Conservation (phyloP, 495 filamentous ascomycete species). For the Penicillium odoratum region DNA sequence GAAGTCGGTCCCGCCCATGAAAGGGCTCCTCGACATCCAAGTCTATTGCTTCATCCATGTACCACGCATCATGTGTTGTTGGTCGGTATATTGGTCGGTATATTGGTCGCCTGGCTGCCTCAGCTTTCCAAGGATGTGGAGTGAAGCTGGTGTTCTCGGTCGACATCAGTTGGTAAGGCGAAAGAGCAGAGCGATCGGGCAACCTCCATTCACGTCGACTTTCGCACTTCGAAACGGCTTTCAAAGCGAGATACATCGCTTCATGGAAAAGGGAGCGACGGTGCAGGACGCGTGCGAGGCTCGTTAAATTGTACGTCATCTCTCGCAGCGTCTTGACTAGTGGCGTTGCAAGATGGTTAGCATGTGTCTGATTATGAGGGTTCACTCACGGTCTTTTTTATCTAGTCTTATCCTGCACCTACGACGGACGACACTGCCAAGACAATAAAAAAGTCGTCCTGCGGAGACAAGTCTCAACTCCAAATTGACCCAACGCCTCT, state of each 20-base stretch:
- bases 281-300: conserved; percentile 4
- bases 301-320: not conserved
- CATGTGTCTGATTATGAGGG: not conserved
- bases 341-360: conserved; percentile 1
- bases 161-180: too few relatives aligned
- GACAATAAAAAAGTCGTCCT: not conserved
- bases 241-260: not conserved
- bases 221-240: not conserved
- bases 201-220: not conserved
- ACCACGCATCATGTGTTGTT: not conserved
- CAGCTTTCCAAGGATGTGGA: not conserved
- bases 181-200: not conserved
- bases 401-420: not conserved
- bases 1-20: not conserved
- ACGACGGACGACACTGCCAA: conserved; percentile 2
- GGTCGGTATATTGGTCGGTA: not conserved
- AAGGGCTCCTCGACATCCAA: not conserved
- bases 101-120: not conserved
- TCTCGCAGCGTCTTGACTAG: conserved; percentile 4
- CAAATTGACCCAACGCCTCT: not conserved
- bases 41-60: not conserved
- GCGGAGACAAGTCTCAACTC: too few relatives aligned
- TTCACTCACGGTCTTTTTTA: conserved; percentile 1
- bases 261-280: not conserved
- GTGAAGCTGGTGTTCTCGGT: not conserved